These are phyloP conservation scores for Scalesia atractyloides DNA, from an alignment of 129 eudicot genomes.

Conservation along the genomic window DNA sequence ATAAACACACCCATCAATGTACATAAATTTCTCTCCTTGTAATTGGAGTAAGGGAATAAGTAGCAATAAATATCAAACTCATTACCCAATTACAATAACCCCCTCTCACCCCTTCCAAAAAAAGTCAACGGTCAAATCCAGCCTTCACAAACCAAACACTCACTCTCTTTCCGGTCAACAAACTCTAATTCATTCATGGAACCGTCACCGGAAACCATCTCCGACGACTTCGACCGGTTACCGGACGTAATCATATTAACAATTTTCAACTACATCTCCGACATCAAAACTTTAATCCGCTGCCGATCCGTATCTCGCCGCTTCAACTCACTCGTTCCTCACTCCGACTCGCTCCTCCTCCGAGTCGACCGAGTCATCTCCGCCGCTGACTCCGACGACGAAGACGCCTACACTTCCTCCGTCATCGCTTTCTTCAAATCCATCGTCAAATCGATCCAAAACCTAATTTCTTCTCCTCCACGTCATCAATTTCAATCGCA, in stretches of 20 bases:
- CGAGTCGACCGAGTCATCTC: constrained; percentile 63
- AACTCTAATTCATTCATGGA: not conserved
- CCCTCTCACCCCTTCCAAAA: constrained; percentile 20
- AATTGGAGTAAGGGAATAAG: constrained; percentile 7
- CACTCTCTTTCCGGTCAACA: constrained; percentile 19
- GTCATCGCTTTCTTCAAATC: constrained; percentile 41
- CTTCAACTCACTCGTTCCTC: constrained; percentile 55
- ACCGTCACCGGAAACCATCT: constrained; percentile 15
- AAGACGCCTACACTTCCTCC: constrained; percentile 42
- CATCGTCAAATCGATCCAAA: constrained; percentile 39
- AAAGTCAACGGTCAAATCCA: constrained; percentile 44
- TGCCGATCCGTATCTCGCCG: constrained; percentile 51
- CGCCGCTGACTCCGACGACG: constrained; percentile 39
- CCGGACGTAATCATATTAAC: constrained; percentile 54
- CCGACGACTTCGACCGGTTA: constrained; percentile 42
- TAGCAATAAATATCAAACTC: constrained; percentile 35
- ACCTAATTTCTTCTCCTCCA: constrained; percentile 19
- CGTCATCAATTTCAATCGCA: not conserved
- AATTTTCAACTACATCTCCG: constrained; percentile 48
- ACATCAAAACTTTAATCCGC: constrained; percentile 54
- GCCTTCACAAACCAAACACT: not conserved
- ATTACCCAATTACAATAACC: constrained; percentile 20
- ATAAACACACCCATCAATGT: no score
- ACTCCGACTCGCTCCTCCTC: constrained; percentile 48
- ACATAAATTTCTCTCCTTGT: no score